Evolutionary conservation across 129 eudicot genomes (phyloP).

Genomic region (Saussurea involucrata): DNA sequence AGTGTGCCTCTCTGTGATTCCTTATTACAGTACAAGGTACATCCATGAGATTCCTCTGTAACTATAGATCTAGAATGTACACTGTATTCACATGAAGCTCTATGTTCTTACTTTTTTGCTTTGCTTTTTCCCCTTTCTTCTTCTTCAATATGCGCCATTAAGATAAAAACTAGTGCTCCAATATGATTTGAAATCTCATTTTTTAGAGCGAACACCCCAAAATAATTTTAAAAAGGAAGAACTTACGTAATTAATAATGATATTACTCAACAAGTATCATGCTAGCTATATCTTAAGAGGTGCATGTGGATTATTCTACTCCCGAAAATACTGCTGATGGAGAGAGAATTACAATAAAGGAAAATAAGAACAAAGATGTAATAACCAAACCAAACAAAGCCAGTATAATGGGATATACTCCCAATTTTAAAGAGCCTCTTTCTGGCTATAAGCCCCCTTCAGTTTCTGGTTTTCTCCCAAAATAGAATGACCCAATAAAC

Average conservation of each 20-base stretch:
- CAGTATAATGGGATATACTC: too few relatives aligned
- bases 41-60: not conserved
- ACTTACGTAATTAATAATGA: not conserved
- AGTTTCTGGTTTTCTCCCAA: too few relatives aligned
- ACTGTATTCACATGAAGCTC: not conserved
- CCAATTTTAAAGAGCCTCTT: too few relatives aligned
- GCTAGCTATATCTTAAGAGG: not conserved
- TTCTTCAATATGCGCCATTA: not conserved
- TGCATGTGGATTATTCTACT: not conserved
- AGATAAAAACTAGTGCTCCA: not conserved
- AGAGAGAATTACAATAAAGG: not conserved
- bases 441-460: too few relatives aligned
- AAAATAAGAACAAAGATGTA: not conserved
- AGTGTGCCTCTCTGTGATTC: not conserved
- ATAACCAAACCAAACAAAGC: too few relatives aligned
- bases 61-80: not conserved
- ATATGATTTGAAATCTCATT: not conserved
- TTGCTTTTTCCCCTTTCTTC: not conserved
- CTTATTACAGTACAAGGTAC: not conserved
- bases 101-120: not conserved
- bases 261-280: too few relatives aligned
- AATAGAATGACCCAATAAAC: too few relatives aligned
- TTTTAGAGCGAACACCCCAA: not conserved
- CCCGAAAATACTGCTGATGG: not conserved
- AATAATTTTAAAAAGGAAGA: not conserved